A percentile compares a stretch with the other conserved stretches of the same genome.
Conservation (phyloP, 768 basidiomycete genomes). For the Dacryopinax spathularia region DNA sequence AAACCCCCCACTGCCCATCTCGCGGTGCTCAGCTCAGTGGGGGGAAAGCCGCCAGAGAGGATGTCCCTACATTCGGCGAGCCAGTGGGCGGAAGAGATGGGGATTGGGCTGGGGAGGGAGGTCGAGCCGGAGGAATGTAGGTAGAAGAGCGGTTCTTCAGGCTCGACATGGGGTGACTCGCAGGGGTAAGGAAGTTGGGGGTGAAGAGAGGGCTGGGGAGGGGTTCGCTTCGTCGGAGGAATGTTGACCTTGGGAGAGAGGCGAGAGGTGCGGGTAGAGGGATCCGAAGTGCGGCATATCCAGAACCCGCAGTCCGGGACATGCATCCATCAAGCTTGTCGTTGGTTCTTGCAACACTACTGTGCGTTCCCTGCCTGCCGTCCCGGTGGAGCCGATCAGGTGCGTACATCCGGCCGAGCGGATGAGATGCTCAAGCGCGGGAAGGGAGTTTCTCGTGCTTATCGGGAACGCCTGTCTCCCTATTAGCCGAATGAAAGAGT, state of each 20-base stretch:
- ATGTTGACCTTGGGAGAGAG: too few species aligned
- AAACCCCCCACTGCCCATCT: background rate
- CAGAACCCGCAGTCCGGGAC: too few species aligned
- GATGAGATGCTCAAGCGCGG: background rate
- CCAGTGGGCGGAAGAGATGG: background rate
- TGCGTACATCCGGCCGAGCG: background rate
- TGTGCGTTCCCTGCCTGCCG: too few species aligned
- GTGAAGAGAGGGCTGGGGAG: background rate
- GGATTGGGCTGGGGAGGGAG: background rate
- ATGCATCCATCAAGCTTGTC: too few species aligned
- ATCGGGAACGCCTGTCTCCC: background rate
- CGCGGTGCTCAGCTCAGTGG: background rate
- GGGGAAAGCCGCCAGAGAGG: background rate
- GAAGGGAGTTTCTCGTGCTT: background rate
- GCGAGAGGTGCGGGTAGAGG: too few species aligned
- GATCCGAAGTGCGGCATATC: too few species aligned
- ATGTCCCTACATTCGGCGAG: background rate
- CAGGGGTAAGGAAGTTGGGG: background rate
- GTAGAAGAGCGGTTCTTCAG: background rate
- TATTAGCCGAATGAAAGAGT: background rate
- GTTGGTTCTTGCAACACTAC: too few species aligned
- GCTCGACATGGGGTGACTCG: background rate
- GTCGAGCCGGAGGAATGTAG: background rate
- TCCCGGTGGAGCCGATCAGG: background rate
- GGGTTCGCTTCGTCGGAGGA: background rate